A percentile compares a stretch with the other conserved stretches of the same genome.
These are phyloP conservation scores for Fusarium lateritium DNA, from an alignment of 2,329 filamentous ascomycete genomes.

Conservation along the genomic window DNA sequence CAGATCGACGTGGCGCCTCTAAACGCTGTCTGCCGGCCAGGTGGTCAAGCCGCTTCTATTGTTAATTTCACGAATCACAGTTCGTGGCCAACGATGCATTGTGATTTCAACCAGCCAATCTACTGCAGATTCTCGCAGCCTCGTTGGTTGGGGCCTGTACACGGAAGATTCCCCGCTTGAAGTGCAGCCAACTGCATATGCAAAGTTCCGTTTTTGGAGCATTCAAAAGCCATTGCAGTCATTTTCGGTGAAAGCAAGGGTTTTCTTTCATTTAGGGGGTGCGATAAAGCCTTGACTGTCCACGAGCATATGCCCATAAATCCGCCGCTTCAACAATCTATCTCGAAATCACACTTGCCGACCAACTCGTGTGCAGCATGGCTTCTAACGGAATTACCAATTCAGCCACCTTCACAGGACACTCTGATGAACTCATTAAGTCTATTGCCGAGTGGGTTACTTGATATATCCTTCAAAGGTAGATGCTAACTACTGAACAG, in stretches of 20 bases:
- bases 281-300: too few relatives aligned
- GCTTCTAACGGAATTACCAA: background rate
- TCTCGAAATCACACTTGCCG: too few relatives aligned
- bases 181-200: background rate
- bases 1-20: background rate
- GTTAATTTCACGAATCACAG: too few relatives aligned
- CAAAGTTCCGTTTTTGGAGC: background rate
- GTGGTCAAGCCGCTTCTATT: too few relatives aligned
- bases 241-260: too few relatives aligned
- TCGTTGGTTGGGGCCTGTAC: background rate
- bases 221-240: too few relatives aligned
- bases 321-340: too few relatives aligned
- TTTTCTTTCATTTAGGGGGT: too few relatives aligned
- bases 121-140: background rate
- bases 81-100: too few relatives aligned
- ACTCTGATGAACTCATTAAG: background rate
- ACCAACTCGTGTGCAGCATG: background rate
- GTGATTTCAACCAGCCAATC: background rate
- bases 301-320: too few relatives aligned
- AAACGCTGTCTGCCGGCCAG: too few relatives aligned
- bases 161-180: background rate
- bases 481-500: background rate
- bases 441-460: background rate
- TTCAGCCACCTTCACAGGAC: background rate
- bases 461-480: fast-evolving